A percentile compares a stretch with the other conserved stretches of the same genome.
These are phyloP conservation scores for Hypoxylon rickii DNA, from an alignment of 495 filamentous ascomycete genomes.

Conservation along the genomic window DNA sequence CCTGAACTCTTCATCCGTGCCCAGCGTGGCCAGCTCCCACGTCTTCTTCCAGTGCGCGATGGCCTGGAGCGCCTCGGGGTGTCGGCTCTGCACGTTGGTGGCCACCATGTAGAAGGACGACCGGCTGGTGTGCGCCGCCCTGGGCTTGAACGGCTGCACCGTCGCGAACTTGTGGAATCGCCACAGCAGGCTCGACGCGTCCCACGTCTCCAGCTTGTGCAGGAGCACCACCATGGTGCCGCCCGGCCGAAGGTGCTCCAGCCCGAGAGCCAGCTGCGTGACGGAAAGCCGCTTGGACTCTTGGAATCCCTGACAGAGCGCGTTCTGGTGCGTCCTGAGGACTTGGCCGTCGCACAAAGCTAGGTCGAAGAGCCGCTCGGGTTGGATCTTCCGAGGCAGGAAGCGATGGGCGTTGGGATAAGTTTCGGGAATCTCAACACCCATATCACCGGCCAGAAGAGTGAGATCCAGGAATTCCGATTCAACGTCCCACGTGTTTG, in stretches of 20 bases:
- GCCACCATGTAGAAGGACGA: conserved; percentile 64
- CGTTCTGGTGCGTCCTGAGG: conserved; percentile 51
- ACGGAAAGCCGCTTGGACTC: conserved; percentile 49
- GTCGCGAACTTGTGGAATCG: conserved; percentile 50
- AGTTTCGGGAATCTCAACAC: conserved; percentile 43
- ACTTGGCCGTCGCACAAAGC: conserved; percentile 64
- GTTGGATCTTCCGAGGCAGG: conserved; percentile 35
- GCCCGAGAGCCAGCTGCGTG: conserved; percentile 53
- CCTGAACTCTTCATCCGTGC: conserved; percentile 36
- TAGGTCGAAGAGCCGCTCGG: conserved; percentile 51
- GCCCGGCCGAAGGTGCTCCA: conserved; percentile 50
- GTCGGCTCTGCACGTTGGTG: conserved; percentile 44
- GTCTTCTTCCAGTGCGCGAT: conserved; percentile 47
- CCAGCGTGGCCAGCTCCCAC: conserved; percentile 56
- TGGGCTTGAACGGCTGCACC: conserved; percentile 56
- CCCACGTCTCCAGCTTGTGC: conserved; percentile 53
- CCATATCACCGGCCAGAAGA: conserved; percentile 60
- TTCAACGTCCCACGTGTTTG: conserved; percentile 4
- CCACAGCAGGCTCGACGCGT: conserved; percentile 46
- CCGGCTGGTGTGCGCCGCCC: conserved; percentile 43
- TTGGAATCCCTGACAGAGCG: conserved; percentile 43
- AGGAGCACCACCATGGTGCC: conserved; percentile 57
- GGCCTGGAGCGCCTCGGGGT: conserved; percentile 40
- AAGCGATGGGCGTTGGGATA: conserved; percentile 53
- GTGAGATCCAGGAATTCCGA: conserved; percentile 55